Conservation (phyloP, 2,329 filamentous ascomycete genomes). For the Meredithiella fracta region DNA sequence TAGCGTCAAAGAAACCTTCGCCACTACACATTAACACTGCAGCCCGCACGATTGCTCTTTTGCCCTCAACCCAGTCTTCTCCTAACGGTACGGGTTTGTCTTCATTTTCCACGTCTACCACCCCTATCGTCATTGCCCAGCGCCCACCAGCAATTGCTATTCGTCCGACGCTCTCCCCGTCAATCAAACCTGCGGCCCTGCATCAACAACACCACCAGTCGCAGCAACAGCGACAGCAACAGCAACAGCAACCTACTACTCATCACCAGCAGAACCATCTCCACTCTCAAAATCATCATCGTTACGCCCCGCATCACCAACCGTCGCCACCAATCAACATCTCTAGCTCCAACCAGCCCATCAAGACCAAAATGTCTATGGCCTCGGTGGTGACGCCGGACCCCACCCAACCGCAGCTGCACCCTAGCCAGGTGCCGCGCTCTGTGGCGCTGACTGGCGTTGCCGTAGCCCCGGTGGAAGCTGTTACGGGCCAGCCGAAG, state of each 20-base stretch:
- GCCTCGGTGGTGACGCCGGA: constrained; percentile 29
- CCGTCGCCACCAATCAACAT: constrained; percentile 22
- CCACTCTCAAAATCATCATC: constrained; percentile 18
- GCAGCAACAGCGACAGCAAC: not conserved
- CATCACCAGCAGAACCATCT: constrained; percentile 7
- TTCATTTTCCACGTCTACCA: not conserved
- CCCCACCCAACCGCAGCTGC: constrained; percentile 17
- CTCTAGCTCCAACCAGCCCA: constrained; percentile 13
- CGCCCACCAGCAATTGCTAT: constrained; percentile 12
- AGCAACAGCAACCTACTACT: not conserved
- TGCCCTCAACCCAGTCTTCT: constrained; percentile 4
- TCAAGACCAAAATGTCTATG: constrained; percentile 28
- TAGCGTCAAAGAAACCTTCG: not conserved
- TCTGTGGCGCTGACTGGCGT: not conserved
- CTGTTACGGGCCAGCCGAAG: not conserved
- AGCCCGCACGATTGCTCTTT: constrained; percentile 4
- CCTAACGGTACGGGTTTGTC: not conserved
- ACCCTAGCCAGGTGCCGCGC: constrained; percentile 5
- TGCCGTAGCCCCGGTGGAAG: not conserved
- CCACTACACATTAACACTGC: constrained; percentile 3
- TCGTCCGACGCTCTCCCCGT: constrained; percentile 11
- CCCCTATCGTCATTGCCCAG: constrained; percentile 5
- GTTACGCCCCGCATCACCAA: constrained; percentile 11
- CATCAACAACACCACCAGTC: not conserved
- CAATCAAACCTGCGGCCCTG: constrained; percentile 2